Evolutionary conservation across 495 filamentous ascomycete genomes (phyloP).

Genomic region (Hypoxylon rickii): DNA sequence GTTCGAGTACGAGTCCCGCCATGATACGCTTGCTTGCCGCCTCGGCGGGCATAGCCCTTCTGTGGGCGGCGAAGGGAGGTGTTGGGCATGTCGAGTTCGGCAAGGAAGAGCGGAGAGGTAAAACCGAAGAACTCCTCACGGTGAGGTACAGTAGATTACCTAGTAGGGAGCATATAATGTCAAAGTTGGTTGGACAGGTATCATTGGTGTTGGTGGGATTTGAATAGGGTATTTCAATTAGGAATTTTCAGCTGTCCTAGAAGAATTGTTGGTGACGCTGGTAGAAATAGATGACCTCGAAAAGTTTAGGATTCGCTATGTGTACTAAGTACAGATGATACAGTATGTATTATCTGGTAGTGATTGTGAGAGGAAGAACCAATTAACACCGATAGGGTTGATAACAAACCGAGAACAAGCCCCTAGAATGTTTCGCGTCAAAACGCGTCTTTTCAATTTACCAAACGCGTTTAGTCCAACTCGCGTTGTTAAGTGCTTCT

Average conservation of each 20-base stretch:
- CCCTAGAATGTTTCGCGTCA: too few species aligned
- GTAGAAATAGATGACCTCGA: too few species aligned
- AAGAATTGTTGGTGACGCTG: not conserved
- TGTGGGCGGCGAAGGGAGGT: constrained; percentile 52
- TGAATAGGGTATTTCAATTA: constrained; percentile 2
- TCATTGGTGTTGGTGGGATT: constrained; percentile 16
- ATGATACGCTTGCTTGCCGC: constrained; percentile 60
- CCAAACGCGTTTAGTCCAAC: constrained; percentile 7
- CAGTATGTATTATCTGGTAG: too few species aligned
- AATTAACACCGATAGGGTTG: too few species aligned
- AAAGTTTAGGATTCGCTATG: too few species aligned
- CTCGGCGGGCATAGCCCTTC: constrained; percentile 57
- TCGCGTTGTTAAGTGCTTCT: constrained; percentile 24
- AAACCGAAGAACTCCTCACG: constrained; percentile 2
- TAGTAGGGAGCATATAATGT: too few species aligned
- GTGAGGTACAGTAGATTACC: constrained; percentile 10
- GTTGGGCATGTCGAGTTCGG: constrained; percentile 48
- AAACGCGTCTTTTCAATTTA: constrained; percentile 16
- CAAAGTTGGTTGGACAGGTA: constrained; percentile 2
- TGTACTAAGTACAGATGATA: too few species aligned
- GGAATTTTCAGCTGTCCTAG: not conserved
- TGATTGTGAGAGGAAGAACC: constrained; percentile 7
- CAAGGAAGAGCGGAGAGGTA: not conserved
- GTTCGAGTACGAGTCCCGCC: constrained; percentile 62
- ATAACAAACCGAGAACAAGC: too few species aligned